Base-by-base conservation (phyloP, 1,139 yeast species). In the Geotrichum citri-aurantii region DNA sequence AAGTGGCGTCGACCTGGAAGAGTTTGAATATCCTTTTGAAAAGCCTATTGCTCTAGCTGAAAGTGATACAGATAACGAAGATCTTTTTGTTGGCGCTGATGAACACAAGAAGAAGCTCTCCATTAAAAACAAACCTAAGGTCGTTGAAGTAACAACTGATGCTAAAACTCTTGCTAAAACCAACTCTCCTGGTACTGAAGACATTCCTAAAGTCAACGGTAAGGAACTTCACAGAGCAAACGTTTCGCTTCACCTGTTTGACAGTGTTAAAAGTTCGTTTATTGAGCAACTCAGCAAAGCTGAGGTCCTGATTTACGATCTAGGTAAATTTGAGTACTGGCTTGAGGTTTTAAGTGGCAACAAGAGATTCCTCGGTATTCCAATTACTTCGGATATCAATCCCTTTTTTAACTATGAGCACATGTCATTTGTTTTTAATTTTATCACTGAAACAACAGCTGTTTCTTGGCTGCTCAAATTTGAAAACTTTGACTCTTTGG, bases 391-490 rank as follows among this genome's bases (percentile, higher is more conserved):
- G 11, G 77, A 79, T 42, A 74, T 88, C 73, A 84, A 81, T 65
- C 91, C 95, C 0, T 78, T 81, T 14, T 86, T 88, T 68, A 83
- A 85, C 66, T 79, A 76, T 61, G 83, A 80, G 46, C 78, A 79
- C 40, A 63, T 71, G n/a, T 78, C 88, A 0, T 87, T 90, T 65
- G 79, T 86, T 37, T 90, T 88, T 78, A 87, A 87, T 67, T 78
- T 81, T 63, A 75, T 74, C 37, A 67, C 74, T 1, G 75, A 69
- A n/a, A 72, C 75, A 1, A 66, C 68, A 1, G 78, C 82, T 0
- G 76, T 77, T 54, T 85, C 96, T 0, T 87, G 88, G 81, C 75
- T 87, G 61, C 64, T 88, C 48, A 81, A 79, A 65, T 88, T 90
- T 66, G 65, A 65, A 0, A 68, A 71, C 48, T 69, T 73, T 21